Evolutionary conservation across 768 basidiomycete species (phyloP).

Genomic region (Coprinopsis marcescibilis): DNA sequence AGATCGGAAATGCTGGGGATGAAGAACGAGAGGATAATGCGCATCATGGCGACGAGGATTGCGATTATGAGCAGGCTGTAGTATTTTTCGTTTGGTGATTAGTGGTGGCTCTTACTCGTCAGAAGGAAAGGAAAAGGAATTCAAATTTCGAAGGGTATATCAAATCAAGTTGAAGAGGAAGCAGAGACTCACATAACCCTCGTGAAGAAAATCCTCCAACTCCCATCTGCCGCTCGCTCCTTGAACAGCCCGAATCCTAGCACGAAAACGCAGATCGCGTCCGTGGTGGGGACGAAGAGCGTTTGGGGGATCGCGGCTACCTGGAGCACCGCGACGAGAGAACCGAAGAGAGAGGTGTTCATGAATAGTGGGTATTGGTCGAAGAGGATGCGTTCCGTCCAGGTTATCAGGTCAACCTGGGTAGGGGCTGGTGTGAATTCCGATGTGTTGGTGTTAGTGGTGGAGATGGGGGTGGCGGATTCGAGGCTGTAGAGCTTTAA

Average conservation of each 20-base stretch:
- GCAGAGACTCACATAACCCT: too few relatives aligned
- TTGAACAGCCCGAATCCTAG: conserved; percentile 1
- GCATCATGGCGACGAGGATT: neutral
- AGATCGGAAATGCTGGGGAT: neutral
- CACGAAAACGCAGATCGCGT: neutral
- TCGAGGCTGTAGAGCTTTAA: too few relatives aligned
- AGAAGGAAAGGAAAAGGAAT: too few relatives aligned
- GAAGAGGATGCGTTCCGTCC: conserved; percentile 2
- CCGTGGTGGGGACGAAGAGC: neutral
- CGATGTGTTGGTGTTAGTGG: neutral
- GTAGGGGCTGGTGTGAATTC: neutral
- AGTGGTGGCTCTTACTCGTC: too few relatives aligned
- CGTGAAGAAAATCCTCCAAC: too few relatives aligned
- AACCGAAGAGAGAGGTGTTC: neutral
- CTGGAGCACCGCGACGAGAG: conserved; percentile 1
- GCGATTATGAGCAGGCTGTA: neutral
- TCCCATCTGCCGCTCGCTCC: too few relatives aligned
- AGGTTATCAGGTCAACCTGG: conserved; percentile 3
- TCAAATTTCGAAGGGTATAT: too few relatives aligned
- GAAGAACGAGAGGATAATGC: neutral
- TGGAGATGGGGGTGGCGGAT: neutral
- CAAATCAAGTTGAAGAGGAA: too few relatives aligned
- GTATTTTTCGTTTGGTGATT: neutral
- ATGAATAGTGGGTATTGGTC: conserved; percentile 7
- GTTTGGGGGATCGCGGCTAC: neutral